These are phyloP conservation scores for Rhazya stricta DNA, from an alignment of 257 asterid genomes.

Conservation along the genomic window DNA sequence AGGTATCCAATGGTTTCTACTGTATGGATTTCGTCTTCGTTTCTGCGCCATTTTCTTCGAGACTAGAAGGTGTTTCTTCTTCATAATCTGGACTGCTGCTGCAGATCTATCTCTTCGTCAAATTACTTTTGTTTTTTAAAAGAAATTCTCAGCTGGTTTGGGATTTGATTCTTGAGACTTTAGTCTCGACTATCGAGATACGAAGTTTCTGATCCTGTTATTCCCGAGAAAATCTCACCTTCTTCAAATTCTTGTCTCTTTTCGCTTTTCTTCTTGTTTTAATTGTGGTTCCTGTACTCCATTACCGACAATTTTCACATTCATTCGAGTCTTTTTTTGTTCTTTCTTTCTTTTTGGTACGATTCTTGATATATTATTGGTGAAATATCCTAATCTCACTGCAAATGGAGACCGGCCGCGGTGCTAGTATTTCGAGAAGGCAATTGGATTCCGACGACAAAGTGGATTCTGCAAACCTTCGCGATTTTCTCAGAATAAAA, in stretches of 20 bases:
- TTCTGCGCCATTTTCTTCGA: background rate
- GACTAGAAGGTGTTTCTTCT: background rate
- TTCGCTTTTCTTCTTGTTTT: background rate
- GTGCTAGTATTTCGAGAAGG: conserved; percentile 1
- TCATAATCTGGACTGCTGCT: background rate
- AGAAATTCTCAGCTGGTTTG: background rate
- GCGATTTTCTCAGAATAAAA: conserved; percentile 9
- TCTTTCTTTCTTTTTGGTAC: background rate
- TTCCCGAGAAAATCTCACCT: conserved; percentile 15
- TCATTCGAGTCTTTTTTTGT: background rate
- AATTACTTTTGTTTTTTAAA: background rate
- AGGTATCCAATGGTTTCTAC: conserved; percentile 20
- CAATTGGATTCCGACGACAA: background rate
- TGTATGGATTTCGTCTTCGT: background rate
- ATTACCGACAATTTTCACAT: background rate
- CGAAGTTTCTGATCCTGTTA: conserved; percentile 19
- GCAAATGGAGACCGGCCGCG: background rate
- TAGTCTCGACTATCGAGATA: conserved; percentile 6
- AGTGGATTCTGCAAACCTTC: conserved; percentile 8
- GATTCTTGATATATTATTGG: background rate
- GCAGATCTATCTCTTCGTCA: background rate
- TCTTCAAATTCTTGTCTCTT: background rate
- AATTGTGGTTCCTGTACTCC: background rate
- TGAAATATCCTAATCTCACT: background rate
- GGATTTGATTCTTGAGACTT: background rate